Percentiles rank a stretch among this genome's conserved stretches.
These are phyloP conservation scores for Syzygium malaccense DNA, from an alignment of 441 rosid genomes.

Conservation along the genomic window DNA sequence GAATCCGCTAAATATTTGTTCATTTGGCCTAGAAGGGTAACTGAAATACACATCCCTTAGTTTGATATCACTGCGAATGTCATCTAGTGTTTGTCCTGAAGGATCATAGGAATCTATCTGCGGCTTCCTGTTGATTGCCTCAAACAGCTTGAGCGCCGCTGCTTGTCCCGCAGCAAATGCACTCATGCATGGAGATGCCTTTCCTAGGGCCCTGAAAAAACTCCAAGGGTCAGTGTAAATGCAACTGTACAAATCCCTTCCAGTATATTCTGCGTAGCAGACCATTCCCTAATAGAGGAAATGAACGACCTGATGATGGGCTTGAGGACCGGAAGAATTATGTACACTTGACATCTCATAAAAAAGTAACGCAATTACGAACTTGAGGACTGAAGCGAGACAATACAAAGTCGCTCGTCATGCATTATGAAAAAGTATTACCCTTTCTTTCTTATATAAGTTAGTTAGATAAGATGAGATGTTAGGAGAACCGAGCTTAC, in stretches of 20 bases:
- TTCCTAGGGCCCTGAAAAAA: constrained; percentile 51
- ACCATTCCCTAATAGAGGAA: background rate
- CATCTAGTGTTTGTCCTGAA: background rate
- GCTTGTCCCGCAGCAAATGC: constrained; percentile 71
- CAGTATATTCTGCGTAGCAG: background rate
- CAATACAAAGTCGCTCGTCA: too few relatives aligned
- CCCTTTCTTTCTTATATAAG: too few relatives aligned
- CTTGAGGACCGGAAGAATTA: background rate
- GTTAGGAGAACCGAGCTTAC: constrained; percentile 2
- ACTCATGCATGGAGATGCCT: constrained; percentile 53
- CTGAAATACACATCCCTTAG: background rate
- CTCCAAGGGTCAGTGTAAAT: background rate
- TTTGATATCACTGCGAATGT: background rate
- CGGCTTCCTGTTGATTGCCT: constrained; percentile 55
- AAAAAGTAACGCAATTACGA: background rate
- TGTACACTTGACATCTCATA: background rate
- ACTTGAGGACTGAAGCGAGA: background rate
- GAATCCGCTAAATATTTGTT: background rate
- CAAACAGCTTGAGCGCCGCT: constrained; percentile 77
- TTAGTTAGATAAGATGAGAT: too few relatives aligned
- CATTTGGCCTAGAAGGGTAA: background rate
- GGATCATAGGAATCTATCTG: constrained; percentile 6
- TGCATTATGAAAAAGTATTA: too few relatives aligned
- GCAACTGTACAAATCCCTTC: background rate
- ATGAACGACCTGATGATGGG: background rate